Evolutionary conservation across 192 early-diverging fungal species (phyloP).

Genomic region (Linderina pennispora): DNA sequence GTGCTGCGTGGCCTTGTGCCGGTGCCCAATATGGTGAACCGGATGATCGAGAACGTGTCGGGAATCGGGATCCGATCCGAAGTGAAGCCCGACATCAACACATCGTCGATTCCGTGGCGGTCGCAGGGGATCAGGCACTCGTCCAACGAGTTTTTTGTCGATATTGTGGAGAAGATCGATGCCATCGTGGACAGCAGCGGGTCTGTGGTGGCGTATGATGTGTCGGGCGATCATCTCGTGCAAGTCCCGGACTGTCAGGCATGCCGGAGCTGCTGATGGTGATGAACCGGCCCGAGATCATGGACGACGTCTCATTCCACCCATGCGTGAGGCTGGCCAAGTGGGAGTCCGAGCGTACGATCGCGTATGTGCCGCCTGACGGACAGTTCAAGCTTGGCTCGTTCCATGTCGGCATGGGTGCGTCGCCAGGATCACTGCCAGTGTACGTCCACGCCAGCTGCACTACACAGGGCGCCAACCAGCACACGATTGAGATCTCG

Average conservation of each 20-base stretch:
- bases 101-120: conserved; percentile 75
- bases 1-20: conserved; percentile 82
- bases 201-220: conserved; percentile 65
- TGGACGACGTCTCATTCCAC: conserved; percentile 86
- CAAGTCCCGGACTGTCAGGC: conserved; percentile 58
- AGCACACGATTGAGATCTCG: conserved; percentile 11
- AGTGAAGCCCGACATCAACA: conserved; percentile 15
- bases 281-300: conserved; percentile 59
- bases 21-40: conserved; percentile 77
- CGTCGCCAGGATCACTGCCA: conserved; percentile 6
- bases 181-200: conserved; percentile 67
- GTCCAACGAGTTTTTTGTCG: conserved; percentile 92
- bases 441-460: conserved; percentile 10
- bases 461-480: conserved; percentile 4
- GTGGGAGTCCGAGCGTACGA: conserved; percentile 69
- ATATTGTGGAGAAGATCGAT: conserved; percentile 87
- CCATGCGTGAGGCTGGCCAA: conserved; percentile 76
- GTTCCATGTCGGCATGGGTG: conserved; percentile 17
- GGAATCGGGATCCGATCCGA: conserved; percentile 30
- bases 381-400: conserved; percentile 74
- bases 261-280: conserved; percentile 86
- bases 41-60: conserved; percentile 80
- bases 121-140: conserved; percentile 78
- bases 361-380: conserved; percentile 94
- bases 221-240: conserved; percentile 75